phyloP scores from a whole-genome alignment of 768 basidiomycete species.

The Mycena leptocephala region DNA sequence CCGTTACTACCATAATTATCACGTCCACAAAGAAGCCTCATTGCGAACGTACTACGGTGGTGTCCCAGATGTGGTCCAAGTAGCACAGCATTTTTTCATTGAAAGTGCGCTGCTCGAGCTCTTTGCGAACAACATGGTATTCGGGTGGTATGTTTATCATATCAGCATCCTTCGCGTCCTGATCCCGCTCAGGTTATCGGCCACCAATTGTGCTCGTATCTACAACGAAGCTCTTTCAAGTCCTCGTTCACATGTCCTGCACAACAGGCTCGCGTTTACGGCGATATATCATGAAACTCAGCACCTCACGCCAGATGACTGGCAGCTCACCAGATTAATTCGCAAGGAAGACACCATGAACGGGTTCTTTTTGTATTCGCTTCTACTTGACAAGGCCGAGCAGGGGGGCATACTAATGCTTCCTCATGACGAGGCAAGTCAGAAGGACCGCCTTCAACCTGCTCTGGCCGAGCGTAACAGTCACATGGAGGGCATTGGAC shows the following conservation, averaged over 20 bases:
- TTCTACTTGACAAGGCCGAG: constrained; percentile 1
- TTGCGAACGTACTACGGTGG: not conserved
- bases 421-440: constrained; percentile 8
- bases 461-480: constrained; percentile 13
- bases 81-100: constrained; percentile 6
- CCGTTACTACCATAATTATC: constrained; percentile 11
- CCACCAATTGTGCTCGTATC: constrained; percentile 18
- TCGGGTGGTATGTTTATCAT: not conserved
- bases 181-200: not conserved
- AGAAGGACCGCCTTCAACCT: not conserved
- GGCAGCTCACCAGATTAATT: not conserved
- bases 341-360: not conserved
- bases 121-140: constrained; percentile 1
- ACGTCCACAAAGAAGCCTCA: not conserved
- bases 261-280: constrained; percentile 18
- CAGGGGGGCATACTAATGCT: not conserved
- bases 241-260: not conserved
- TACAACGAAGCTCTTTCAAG: constrained; percentile 1
- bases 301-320: not conserved
- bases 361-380: constrained; percentile 11
- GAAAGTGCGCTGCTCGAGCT: not conserved
- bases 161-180: not conserved
- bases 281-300: not conserved
- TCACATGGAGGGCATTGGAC: constrained; percentile 18
- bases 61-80: not conserved